These are phyloP conservation scores for Emergomyces orientalis DNA, from an alignment of 2,329 filamentous ascomycete species.

Conservation along the genomic window DNA sequence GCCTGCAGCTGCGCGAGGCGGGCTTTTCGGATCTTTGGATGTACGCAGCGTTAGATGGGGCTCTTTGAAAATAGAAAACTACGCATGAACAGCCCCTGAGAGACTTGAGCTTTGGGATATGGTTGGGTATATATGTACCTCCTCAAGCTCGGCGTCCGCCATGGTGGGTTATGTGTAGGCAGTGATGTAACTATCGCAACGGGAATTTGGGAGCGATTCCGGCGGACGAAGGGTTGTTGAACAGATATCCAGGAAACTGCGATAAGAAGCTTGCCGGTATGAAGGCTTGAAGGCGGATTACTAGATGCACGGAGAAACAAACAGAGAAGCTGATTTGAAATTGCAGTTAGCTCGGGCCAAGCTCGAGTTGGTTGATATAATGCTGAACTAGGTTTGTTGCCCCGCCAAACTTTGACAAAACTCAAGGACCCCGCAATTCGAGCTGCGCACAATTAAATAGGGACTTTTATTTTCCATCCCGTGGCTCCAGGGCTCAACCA, in stretches of 20 bases:
- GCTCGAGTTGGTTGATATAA: background rate
- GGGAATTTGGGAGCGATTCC: background rate
- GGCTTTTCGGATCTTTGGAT: slow-evolving; percentile 69
- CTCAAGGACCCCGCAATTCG: background rate
- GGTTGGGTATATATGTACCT: slow-evolving; percentile 33
- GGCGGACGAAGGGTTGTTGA: background rate
- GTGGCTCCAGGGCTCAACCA: too few species aligned
- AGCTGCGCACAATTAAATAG: too few species aligned
- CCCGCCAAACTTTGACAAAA: background rate
- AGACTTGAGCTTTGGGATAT: background rate
- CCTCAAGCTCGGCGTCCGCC: slow-evolving; percentile 58
- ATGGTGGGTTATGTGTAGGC: slow-evolving; percentile 34
- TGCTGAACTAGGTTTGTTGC: background rate
- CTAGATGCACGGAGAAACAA: background rate
- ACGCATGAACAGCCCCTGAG: background rate
- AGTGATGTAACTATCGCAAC: background rate
- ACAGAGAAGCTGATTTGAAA: background rate
- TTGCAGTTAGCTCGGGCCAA: background rate
- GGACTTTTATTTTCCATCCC: too few species aligned
- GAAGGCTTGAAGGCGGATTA: background rate
- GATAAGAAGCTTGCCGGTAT: background rate
- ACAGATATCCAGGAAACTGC: background rate
- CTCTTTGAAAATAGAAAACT: background rate
- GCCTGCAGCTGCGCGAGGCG: slow-evolving; percentile 89
- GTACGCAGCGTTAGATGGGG: background rate